Evolutionary conservation across 1,139 yeast species (phyloP).

Genomic region (Hansenula anomala): DNA sequence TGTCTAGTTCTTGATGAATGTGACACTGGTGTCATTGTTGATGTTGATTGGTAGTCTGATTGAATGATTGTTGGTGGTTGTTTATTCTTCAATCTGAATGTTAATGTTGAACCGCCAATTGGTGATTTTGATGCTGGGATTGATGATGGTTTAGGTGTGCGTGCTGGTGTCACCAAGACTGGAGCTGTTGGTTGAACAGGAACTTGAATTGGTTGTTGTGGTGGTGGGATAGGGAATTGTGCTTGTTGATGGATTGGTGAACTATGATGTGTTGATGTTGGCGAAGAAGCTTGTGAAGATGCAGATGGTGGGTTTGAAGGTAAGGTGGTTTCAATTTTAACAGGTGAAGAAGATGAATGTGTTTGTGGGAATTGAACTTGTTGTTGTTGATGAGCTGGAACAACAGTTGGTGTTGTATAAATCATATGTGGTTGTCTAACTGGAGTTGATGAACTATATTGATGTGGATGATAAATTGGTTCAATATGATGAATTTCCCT

Average conservation of each 20-base stretch:
- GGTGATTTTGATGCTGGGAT: slow-evolving; percentile 5
- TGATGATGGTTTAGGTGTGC: slow-evolving; percentile 7
- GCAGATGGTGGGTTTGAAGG: neutral
- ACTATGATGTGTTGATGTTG: neutral
- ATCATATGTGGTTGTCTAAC: slow-evolving; percentile 2
- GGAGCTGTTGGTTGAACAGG: slow-evolving; percentile 1
- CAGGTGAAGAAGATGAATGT: neutral
- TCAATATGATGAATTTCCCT: slow-evolving; percentile 30
- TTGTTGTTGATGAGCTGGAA: neutral
- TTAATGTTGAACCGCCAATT: slow-evolving; percentile 13
- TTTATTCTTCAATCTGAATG: slow-evolving; percentile 13
- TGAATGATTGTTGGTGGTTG: neutral
- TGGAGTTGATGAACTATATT: slow-evolving; percentile 3
- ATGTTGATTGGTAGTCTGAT: neutral
- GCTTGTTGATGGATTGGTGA: neutral
- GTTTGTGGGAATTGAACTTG: neutral
- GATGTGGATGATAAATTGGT: slow-evolving; percentile 15
- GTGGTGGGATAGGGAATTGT: slow-evolving; percentile 3
- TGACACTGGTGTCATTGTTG: slow-evolving; percentile 8
- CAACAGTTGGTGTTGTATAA: neutral
- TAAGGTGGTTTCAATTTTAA: neutral
- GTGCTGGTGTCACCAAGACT: slow-evolving; percentile 19
- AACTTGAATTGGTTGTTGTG: slow-evolving; percentile 1
- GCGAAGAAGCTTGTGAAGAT: neutral
- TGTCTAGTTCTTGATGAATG: slow-evolving; percentile 10